Percentiles rank a stretch among this genome's conserved stretches.
Evolutionary conservation across 768 basidiomycete genomes (phyloP).

Genomic region (Mycena chlorophos): DNA sequence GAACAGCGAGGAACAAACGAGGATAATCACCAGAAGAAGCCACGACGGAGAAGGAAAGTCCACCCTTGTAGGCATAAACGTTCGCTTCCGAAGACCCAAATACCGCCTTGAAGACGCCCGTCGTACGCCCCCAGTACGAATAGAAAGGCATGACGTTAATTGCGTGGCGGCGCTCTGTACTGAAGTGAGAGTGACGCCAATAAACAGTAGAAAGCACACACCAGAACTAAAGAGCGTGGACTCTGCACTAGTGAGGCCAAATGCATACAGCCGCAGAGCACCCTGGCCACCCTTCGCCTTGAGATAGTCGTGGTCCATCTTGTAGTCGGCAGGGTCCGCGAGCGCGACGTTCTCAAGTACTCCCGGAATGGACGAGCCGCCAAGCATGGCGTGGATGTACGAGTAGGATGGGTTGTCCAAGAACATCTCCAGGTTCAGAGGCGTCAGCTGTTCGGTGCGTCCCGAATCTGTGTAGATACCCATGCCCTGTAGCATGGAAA

Average conservation of each 20-base stretch:
- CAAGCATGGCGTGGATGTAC: background rate
- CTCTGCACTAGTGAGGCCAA: background rate
- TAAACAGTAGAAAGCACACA: background rate
- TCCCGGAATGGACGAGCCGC: background rate
- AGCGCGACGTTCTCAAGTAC: background rate
- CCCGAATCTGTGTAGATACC: background rate
- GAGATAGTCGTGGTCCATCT: background rate
- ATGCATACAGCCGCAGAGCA: background rate
- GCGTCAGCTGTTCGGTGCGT: background rate
- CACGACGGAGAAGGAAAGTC: background rate
- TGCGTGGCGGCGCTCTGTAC: background rate
- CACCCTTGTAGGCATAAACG: background rate
- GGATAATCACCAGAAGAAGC: background rate
- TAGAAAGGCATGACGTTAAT: background rate
- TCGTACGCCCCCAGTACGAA: background rate
- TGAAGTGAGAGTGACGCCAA: background rate
- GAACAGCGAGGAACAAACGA: background rate
- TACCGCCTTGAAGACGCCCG: background rate
- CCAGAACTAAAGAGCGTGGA: background rate
- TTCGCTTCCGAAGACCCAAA: background rate
- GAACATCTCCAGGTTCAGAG: background rate
- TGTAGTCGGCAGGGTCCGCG: background rate
- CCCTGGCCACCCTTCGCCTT: background rate
- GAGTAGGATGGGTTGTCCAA: background rate
- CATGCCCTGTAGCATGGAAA: background rate